Evolutionary conservation across 305 asterid genomes (phyloP), one percentile per base, ranked within the genome.

Genomic region (Rubia balearica): DNA sequence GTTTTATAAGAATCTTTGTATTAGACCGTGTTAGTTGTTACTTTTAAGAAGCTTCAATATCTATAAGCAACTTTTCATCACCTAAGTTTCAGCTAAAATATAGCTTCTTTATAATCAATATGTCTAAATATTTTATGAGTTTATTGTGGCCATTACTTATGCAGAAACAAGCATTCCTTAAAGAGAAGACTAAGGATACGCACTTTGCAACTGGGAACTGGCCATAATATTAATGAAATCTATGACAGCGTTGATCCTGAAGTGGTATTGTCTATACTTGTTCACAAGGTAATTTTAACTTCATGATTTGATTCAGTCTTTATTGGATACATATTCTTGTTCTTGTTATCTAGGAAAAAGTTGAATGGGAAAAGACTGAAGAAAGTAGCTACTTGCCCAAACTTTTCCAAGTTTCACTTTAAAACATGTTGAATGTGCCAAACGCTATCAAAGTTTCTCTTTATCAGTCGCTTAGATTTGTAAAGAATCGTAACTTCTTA

Each of bases 231-330:
- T 68, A 89, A 85, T 61, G 98, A 91, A 76, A 82, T 91, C 71
- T 93, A 93, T 83, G 98, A 93, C 70, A 81, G 76, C 74, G 96
- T 88, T 79, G 97, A 93, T 87, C 85, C 96, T 75, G 96, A 91
- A 81, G 98, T 91, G 79, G 88, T 93, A 78, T 94, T 93, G 63
- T 83, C 91, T 75, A 80, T 93, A 77, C 96, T 91, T 69, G 88
- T 88, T 79, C 98, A 93, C 66, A 96, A 93, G 98, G 98, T 89
- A 83, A 75, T 8, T 45, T 45, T 57, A 33, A 43, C 33, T 53
- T 36, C 45, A 42, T 43, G 14, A 14, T 21, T 16, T 19, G 22
- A 24, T 33, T 21, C 16, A 48, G 40, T 62, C 63, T 49, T 21
- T 62, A 48, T 48, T 40, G 22, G 21, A 48, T 51, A 22, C 65